Conservation (phyloP, 192 early-diverging fungal species). For the Linnemannia elongata region DNA sequence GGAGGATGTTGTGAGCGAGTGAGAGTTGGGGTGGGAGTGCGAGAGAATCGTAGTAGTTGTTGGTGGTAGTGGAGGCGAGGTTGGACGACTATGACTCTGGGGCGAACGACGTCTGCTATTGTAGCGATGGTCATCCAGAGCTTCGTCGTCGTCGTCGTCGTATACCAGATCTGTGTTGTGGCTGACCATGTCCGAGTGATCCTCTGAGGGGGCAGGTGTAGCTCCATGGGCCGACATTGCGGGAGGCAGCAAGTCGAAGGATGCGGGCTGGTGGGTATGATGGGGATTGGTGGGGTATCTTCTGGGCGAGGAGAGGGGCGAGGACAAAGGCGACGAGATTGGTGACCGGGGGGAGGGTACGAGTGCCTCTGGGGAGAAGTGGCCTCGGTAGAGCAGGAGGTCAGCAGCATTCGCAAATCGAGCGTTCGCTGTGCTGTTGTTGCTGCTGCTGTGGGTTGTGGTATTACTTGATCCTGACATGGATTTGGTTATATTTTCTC, state of each 20-base stretch:
- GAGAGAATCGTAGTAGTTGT: not conserved
- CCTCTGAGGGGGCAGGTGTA: slow-evolving; percentile 38
- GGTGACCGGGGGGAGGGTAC: slow-evolving; percentile 3
- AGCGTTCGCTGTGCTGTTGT: not conserved
- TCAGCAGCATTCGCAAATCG: not conserved
- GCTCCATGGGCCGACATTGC: slow-evolving; percentile 33
- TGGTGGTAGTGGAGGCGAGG: slow-evolving; percentile 5
- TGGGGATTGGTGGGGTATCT: not conserved
- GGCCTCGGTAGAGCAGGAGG: slow-evolving; percentile 19
- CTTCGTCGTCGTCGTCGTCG: slow-evolving; percentile 4
- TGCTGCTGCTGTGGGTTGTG: not conserved
- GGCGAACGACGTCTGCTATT: not conserved
- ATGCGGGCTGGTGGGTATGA: not conserved
- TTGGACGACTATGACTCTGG: not conserved
- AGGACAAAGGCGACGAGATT: slow-evolving; percentile 6
- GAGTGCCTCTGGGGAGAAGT: not conserved
- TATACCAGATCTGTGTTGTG: slow-evolving; percentile 21
- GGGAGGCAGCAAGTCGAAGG: slow-evolving; percentile 32
- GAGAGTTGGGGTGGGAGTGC: not conserved
- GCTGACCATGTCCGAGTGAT: slow-evolving; percentile 37
- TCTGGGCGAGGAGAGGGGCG: slow-evolving; percentile 10
- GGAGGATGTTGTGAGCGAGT: not conserved
- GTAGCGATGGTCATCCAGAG: not conserved
- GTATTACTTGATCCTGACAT: slow-evolving; percentile 3
- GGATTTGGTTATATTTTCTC: not conserved